Base-by-base conservation (phyloP, 345 rosid genomes). In the Schrenkiella parvula region DNA sequence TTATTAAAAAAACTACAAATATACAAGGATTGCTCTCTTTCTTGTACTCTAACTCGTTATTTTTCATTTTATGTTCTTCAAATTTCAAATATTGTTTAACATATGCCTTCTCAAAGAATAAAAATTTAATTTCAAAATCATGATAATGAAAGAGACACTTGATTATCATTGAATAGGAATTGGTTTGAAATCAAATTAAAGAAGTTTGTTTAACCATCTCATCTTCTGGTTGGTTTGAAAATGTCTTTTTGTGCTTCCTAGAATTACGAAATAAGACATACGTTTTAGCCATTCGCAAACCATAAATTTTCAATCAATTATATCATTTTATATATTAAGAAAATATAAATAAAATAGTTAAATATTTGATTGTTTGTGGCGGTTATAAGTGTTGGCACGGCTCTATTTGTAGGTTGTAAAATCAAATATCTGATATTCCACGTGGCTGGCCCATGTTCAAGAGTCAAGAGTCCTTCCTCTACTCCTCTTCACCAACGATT, bases 401-500 rank as follows among this genome's bases (percentile, higher is more conserved):
- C n/a, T n/a, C n/a, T n/a, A n/a, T n/a, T n/a, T n/a, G n/a, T n/a
- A n/a, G 12, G 5, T 53, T 13, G 6, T 26, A 28, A 28, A 53
- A 53, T 28, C 21, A 53, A 26, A 26, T 13, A 51, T 22, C 28
- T 52, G 57, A 52, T 50, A 17, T 8, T 58, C 31, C 67, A 60
- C 52, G 52, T 53, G 63, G 41, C 26, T 39, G 63, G 43, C 23
- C n/a, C 8, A 52, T 53, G 47, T 54, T 63, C 18, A 72, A 62
- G 32, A 28, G 18, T 60, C 66, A 62, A 72, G 44, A 42, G 13
- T 60, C 50, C 23, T 60, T n/a, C 44, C 29, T 34, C 54, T 19
- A 26, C 54, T 67, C 63, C 28, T 67, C 68, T 59, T 66, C 62
- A 41, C 68, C 78, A 51, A 74, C 47, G 41, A 56, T 66, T 29